These are phyloP conservation scores for Delonix regia DNA, from an alignment of 306 rosid species.

Conservation along the genomic window DNA sequence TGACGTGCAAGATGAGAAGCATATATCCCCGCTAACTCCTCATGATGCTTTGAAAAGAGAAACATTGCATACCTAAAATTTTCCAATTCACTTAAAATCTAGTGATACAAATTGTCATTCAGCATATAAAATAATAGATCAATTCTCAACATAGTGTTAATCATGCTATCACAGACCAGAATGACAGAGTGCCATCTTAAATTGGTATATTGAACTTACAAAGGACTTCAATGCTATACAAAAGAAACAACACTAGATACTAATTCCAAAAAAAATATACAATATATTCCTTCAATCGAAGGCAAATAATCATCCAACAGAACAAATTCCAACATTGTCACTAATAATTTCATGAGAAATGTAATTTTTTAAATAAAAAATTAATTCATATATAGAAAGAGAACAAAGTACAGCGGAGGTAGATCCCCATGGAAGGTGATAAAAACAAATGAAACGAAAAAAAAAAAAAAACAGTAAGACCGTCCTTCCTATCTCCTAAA, in stretches of 20 bases:
- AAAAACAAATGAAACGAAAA: not conserved
- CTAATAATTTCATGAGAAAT: not conserved
- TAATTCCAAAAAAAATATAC: no score
- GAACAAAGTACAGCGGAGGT: not conserved
- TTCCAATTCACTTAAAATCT: constrained; percentile 22
- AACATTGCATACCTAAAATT: constrained; percentile 83
- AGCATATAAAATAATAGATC: not conserved
- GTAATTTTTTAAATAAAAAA: no score
- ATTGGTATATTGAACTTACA: no score
- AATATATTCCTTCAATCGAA: not conserved
- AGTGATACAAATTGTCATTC: constrained; percentile 30
- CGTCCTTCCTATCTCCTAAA: not conserved
- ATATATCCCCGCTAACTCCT: constrained; percentile 89
- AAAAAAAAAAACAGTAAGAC: not conserved
- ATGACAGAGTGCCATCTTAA: no score
- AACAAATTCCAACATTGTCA: not conserved
- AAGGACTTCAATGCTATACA: no score
- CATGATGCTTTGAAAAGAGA: constrained; percentile 89
- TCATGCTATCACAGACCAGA: not conserved
- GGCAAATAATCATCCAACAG: not conserved
- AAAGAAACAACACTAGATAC: no score
- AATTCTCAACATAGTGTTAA: not conserved
- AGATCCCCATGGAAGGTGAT: not conserved
- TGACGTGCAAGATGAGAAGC: constrained; percentile 94
- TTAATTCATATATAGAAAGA: not conserved